These are phyloP conservation scores for Vitis amurensis DNA, from an alignment of 164 flowering plant species.

Conservation along the genomic window DNA sequence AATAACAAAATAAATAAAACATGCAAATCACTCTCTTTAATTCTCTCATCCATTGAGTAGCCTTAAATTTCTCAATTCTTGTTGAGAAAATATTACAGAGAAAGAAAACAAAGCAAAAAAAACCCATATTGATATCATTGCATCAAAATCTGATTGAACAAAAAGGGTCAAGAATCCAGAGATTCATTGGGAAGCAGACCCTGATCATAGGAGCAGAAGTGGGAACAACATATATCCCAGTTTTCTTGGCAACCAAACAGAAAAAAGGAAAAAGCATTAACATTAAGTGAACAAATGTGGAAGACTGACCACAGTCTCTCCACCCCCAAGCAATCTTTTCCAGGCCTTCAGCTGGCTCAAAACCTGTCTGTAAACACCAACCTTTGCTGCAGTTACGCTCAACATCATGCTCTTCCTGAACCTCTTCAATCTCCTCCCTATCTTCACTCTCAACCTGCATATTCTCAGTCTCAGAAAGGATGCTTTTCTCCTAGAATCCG, in stretches of 20 bases:
- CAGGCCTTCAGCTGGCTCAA: constrained; percentile 30
- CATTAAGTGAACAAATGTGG: constrained; percentile 25
- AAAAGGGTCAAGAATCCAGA: too few species aligned
- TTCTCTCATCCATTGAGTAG: too few species aligned
- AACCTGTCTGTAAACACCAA: constrained; percentile 30
- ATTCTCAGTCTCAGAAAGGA: constrained; percentile 45
- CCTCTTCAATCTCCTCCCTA: constrained; percentile 62
- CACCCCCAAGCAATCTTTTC: constrained; percentile 32
- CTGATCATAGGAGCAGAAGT: too few species aligned
- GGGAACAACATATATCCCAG: background rate
- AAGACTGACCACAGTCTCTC: constrained; percentile 14
- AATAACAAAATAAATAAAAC: too few species aligned
- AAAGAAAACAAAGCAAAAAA: too few species aligned
- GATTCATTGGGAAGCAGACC: too few species aligned
- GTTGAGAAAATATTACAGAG: too few species aligned
- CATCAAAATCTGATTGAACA: too few species aligned
- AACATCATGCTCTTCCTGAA: constrained; percentile 45
- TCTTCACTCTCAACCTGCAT: constrained; percentile 55
- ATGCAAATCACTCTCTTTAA: too few species aligned
- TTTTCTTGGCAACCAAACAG: background rate
- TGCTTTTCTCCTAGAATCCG: constrained; percentile 31
- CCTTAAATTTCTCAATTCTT: too few species aligned
- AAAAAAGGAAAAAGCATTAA: background rate
- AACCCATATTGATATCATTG: too few species aligned
- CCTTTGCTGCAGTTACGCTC: constrained; percentile 30